These are phyloP conservation scores for Sporobolus alterniflorus DNA, from an alignment of 202 grass and related monocot genomes.

Conservation along the genomic window DNA sequence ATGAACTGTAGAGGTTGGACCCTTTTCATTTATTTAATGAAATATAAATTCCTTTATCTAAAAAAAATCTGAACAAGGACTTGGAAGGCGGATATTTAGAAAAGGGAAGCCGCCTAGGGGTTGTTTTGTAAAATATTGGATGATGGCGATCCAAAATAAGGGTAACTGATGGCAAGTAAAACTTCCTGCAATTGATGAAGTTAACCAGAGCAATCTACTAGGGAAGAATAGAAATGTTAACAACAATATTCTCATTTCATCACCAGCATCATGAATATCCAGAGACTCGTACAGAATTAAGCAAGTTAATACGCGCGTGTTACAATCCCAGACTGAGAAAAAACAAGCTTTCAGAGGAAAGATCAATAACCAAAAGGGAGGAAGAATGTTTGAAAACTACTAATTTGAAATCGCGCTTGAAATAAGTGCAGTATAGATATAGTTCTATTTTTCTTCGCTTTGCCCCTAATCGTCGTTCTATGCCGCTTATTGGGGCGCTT, in stretches of 20 bases:
- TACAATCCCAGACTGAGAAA: slow-evolving; percentile 37
- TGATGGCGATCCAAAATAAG: too few relatives aligned
- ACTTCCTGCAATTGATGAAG: not conserved
- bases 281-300: slow-evolving; percentile 25
- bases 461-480: slow-evolving; percentile 37
- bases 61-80: too few relatives aligned
- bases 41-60: too few relatives aligned
- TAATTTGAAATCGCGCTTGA: not conserved
- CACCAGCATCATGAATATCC: not conserved
- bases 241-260: slow-evolving; percentile 31
- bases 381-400: slow-evolving; percentile 35
- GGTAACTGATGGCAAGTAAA: not conserved
- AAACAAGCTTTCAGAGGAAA: slow-evolving; percentile 47
- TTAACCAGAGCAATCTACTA: not conserved
- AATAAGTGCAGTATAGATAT: not conserved
- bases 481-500: slow-evolving; percentile 20
- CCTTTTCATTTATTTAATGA: too few relatives aligned
- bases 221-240: not conserved
- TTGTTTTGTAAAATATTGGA: too few relatives aligned
- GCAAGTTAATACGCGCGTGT: slow-evolving; percentile 17
- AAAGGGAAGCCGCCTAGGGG: too few relatives aligned
- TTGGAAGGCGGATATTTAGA: too few relatives aligned
- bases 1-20: too few relatives aligned
- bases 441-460: slow-evolving; percentile 11
- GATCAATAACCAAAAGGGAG: not conserved